These are phyloP conservation scores for Acacia concinna DNA, from an alignment of 331 rosid genomes.

Conservation along the genomic window DNA sequence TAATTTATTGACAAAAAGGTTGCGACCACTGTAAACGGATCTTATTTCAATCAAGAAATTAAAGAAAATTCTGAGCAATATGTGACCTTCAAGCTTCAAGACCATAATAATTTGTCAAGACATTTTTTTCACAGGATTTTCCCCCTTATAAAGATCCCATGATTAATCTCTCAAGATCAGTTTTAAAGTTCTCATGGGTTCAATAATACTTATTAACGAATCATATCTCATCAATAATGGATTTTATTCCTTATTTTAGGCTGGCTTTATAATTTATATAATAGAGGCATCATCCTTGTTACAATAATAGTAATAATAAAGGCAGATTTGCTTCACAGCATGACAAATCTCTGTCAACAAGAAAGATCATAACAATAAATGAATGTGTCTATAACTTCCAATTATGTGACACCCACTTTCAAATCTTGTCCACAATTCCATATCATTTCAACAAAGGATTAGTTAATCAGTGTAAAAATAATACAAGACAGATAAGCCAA, in stretches of 20 bases:
- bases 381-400: constrained; percentile 23
- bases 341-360: constrained; percentile 26
- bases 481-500: constrained; percentile 37
- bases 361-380: constrained; percentile 23
- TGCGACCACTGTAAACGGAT: constrained; percentile 19
- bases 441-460: constrained; percentile 28
- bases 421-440: constrained; percentile 30
- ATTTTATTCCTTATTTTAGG: constrained; percentile 41
- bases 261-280: constrained; percentile 24
- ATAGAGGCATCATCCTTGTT: not conserved
- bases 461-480: constrained; percentile 21
- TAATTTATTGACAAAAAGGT: constrained; percentile 21
- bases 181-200: constrained; percentile 8
- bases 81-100: constrained; percentile 14
- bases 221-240: constrained; percentile 35
- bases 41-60: constrained; percentile 1
- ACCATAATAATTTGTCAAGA: constrained; percentile 13
- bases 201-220: constrained; percentile 29
- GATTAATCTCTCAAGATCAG: constrained; percentile 22
- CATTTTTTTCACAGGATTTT: not conserved
- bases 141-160: constrained; percentile 2
- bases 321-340: constrained; percentile 11
- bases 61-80: not conserved
- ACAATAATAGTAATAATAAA: not conserved
- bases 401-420: constrained; percentile 26